Evolutionary conservation across 192 early-diverging fungal genomes (phyloP).

Genomic region (Backusella luteola): DNA sequence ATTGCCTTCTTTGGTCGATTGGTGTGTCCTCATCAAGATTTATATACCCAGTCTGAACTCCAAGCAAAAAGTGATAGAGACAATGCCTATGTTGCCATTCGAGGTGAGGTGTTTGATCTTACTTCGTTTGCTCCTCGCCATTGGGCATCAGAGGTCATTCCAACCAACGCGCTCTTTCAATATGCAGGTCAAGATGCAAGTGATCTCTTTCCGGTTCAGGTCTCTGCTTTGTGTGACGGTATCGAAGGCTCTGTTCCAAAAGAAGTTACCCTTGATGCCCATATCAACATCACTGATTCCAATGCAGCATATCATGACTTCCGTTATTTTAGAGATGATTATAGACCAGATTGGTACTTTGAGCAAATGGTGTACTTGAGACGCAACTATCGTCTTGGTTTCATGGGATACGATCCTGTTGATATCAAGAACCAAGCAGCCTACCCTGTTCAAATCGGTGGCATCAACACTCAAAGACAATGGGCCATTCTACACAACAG

Average conservation of each 20-base stretch:
- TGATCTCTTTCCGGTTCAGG: slow-evolving; percentile 59
- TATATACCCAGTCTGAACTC: slow-evolving; percentile 70
- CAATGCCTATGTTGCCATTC: slow-evolving; percentile 65
- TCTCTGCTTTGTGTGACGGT: slow-evolving; percentile 49
- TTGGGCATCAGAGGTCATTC: slow-evolving; percentile 54
- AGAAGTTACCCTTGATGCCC: slow-evolving; percentile 43
- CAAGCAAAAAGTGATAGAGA: slow-evolving; percentile 40
- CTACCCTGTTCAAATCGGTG: slow-evolving; percentile 29
- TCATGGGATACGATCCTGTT: slow-evolving; percentile 62
- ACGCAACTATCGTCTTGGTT: slow-evolving; percentile 64
- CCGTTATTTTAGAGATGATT: slow-evolving; percentile 61
- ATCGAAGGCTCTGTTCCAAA: slow-evolving; percentile 51
- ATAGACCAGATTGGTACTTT: slow-evolving; percentile 67
- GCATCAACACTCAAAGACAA: slow-evolving; percentile 27
- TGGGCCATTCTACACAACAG: slow-evolving; percentile 65
- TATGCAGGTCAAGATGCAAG: slow-evolving; percentile 64
- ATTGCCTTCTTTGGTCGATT: slow-evolving; percentile 74
- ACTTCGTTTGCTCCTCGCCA: slow-evolving; percentile 62
- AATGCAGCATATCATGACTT: slow-evolving; percentile 67
- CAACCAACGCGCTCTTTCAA: slow-evolving; percentile 52
- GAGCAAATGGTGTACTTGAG: slow-evolving; percentile 64
- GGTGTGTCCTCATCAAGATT: slow-evolving; percentile 70
- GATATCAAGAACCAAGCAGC: slow-evolving; percentile 55
- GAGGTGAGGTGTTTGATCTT: slow-evolving; percentile 83
- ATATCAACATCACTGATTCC: slow-evolving; percentile 50